Conservation (phyloP, 2,329 filamentous ascomycete species). For the Aspergillus costaricaensis region DNA sequence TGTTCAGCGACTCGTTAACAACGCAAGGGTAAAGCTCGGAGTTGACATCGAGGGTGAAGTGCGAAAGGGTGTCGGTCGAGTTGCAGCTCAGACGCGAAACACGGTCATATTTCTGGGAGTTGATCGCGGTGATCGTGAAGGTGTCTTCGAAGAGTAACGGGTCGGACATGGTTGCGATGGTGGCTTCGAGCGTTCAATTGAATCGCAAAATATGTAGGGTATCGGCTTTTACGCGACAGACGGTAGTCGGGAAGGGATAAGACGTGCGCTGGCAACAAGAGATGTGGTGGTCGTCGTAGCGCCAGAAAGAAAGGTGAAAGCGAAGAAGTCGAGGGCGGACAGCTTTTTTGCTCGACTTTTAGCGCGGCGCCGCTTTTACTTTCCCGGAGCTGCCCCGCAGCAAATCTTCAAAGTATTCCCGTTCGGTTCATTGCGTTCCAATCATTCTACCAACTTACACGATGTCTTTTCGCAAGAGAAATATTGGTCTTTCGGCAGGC, state of each 20-base stretch:
- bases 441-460: constrained; percentile 6
- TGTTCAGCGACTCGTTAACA: constrained; percentile 72
- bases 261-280: constrained; percentile 4
- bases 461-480: constrained; percentile 71
- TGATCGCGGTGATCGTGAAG: constrained; percentile 77
- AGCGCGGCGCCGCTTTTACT: constrained; percentile 29
- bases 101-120: constrained; percentile 90
- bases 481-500: constrained; percentile 56
- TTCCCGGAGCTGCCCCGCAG: constrained; percentile 25
- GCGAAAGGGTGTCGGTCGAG: constrained; percentile 71
- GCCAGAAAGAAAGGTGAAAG: constrained; percentile 8
- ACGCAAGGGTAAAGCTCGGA: constrained; percentile 82
- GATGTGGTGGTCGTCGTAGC: constrained; percentile 4
- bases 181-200: background rate
- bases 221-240: background rate
- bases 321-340: constrained; percentile 4
- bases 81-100: constrained; percentile 81
- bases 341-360: constrained; percentile 30
- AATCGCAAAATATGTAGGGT: background rate
- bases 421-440: constrained; percentile 6
- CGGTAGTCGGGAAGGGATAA: background rate
- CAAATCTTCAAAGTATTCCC: constrained; percentile 20
- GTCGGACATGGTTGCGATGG: constrained; percentile 67
- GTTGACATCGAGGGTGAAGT: constrained; percentile 89
- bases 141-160: constrained; percentile 91